A percentile compares a stretch with the other conserved stretches of the same genome.
These are phyloP conservation scores for Immersiella caudata DNA, from an alignment of 495 filamentous ascomycete genomes.

Conservation along the genomic window DNA sequence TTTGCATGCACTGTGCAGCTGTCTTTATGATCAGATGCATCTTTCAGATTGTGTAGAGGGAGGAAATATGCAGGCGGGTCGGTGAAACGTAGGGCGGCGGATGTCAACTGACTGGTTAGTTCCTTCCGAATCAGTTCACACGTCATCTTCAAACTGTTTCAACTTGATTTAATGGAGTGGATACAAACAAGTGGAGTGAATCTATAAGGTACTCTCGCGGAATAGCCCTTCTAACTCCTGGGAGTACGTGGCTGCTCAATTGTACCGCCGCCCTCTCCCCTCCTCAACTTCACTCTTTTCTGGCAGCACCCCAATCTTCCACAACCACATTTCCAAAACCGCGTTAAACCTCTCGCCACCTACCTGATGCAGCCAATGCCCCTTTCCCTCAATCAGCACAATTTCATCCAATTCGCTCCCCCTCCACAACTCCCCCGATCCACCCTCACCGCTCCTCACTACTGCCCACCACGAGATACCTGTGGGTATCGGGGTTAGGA, in stretches of 20 bases:
- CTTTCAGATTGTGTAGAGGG: neutral
- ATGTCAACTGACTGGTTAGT: too few relatives aligned
- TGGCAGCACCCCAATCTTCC: neutral
- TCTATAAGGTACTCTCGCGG: too few relatives aligned
- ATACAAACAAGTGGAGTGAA: too few relatives aligned
- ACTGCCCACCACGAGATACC: neutral
- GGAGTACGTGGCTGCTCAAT: too few relatives aligned
- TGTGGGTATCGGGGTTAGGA: neutral
- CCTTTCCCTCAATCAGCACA: conserved; percentile 12
- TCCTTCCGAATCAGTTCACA: too few relatives aligned
- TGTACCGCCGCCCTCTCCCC: neutral
- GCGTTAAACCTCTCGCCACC: conserved; percentile 1
- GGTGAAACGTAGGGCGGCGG: too few relatives aligned
- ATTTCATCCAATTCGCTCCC: conserved; percentile 14
- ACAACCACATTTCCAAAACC: conserved; percentile 8
- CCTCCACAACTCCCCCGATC: conserved; percentile 8
- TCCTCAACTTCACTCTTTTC: neutral
- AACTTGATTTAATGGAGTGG: too few relatives aligned
- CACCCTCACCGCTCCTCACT: neutral
- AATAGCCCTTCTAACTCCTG: too few relatives aligned
- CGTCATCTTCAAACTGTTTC: too few relatives aligned
- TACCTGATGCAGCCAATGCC: conserved; percentile 18
- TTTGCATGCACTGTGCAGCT: too few relatives aligned
- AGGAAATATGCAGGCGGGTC: neutral
- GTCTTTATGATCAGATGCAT: neutral